Base-by-base conservation (phyloP, 495 filamentous ascomycete genomes). In the Trichoderma reesei region DNA sequence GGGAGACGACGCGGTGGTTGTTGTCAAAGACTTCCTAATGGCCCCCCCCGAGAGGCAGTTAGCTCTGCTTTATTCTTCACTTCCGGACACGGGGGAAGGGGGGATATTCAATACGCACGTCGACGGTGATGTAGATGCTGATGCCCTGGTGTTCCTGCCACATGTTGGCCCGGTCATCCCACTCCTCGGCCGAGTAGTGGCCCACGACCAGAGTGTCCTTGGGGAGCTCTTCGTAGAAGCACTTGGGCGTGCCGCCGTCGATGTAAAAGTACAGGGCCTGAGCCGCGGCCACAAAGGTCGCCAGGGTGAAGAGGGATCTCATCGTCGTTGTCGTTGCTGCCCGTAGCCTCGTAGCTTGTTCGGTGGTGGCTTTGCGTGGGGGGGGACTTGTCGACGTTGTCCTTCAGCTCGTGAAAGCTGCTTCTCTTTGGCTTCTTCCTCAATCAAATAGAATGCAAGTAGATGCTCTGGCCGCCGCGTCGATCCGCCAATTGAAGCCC, bases 121-220 rank as follows among this genome's bases (percentile, higher is more conserved):
- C 91, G 64, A 98, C 94, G 18, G 90, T 92, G 72, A 98, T 94
- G 75, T 85, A 88, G 68, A 98, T 85, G 74, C 82, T 86, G 67
- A 97, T 79, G 70, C 83, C 83, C 67, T 86, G 83, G 75, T 92
- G 87, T 63, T 86, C 78, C 26, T 75, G 68, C 82, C 87, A 98
- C 60, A 78, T 72, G 67, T 82, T 83, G 60, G 82, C 74, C 64
- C 85, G 74, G 38, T 85, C 77, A 74, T 92, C 86, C 78, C 85
- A 90, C 72, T 94, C 85, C 71, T 92, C 86, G 56, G 91, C 91
- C 33, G 80, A 84, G 81, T 89, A 98, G 75, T 92, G 88, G 68
- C 92, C 94, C 48, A 96, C 92, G 60, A 98, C 93, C 14, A 98
- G 78, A 2, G 94, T 98, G 78, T 97, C 95, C 79, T 98, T 96